Conservation (phyloP, 352 stramenopile species). For the Elongisporangium undulatum region DNA sequence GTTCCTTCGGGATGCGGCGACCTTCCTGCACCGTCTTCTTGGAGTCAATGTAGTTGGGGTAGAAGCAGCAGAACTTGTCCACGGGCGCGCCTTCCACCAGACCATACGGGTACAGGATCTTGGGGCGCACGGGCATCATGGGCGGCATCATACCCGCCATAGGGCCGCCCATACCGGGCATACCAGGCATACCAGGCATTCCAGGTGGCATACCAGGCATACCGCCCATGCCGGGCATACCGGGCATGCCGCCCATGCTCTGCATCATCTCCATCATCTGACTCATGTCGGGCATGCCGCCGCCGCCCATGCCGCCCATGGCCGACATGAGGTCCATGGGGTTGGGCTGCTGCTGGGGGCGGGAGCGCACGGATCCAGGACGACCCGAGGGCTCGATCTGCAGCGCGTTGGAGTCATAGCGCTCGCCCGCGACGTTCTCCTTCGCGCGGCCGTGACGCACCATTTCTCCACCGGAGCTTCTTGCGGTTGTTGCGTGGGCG, state of each 20-base stretch:
- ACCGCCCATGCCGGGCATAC: constrained; percentile 28
- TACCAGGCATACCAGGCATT: constrained; percentile 33
- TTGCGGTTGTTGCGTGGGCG: background rate
- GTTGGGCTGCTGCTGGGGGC: constrained; percentile 36
- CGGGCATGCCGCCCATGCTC: constrained; percentile 44
- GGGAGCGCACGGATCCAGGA: constrained; percentile 9
- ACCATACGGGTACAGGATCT: constrained; percentile 66
- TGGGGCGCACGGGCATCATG: constrained; percentile 52
- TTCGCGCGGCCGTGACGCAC: constrained; percentile 63
- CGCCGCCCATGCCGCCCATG: constrained; percentile 25
- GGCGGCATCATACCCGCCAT: constrained; percentile 39
- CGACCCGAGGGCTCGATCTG: constrained; percentile 14
- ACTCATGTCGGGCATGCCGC: constrained; percentile 49
- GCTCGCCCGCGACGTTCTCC: constrained; percentile 76
- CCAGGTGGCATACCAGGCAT: constrained; percentile 28
- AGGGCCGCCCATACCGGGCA: constrained; percentile 32
- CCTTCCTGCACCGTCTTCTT: constrained; percentile 82
- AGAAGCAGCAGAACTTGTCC: constrained; percentile 70
- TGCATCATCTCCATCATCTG: constrained; percentile 47
- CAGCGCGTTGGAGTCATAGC: constrained; percentile 81
- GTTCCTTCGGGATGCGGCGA: constrained; percentile 61
- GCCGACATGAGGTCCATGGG: constrained; percentile 57
- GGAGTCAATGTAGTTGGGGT: constrained; percentile 84
- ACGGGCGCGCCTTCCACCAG: constrained; percentile 51
- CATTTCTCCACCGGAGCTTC: constrained; percentile 18